Evolutionary conservation across 305 asterid genomes (phyloP).

Genomic region (Fraxinus angustifolia): DNA sequence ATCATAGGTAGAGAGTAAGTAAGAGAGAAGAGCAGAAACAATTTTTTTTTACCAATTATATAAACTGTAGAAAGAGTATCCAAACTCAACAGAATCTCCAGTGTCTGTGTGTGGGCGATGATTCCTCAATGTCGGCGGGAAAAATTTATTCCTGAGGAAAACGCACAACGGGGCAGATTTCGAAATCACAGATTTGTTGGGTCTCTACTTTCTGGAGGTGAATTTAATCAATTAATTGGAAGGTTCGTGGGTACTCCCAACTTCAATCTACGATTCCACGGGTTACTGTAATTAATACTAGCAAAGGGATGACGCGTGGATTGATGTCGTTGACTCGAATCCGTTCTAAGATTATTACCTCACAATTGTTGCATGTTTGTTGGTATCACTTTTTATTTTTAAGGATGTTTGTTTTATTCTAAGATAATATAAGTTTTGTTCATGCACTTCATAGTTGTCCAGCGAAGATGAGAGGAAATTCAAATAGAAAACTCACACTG

Average conservation of each 20-base stretch:
- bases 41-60: neutral
- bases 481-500: neutral
- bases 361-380: too few species aligned
- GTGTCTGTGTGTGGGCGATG: constrained; percentile 20
- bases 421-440: too few species aligned
- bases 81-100: neutral
- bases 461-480: neutral
- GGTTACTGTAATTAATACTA: too few species aligned
- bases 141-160: neutral
- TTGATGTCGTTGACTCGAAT: neutral
- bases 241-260: neutral
- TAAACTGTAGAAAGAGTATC: neutral
- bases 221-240: neutral
- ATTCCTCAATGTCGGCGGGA: constrained; percentile 11
- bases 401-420: neutral
- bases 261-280: too few species aligned
- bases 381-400: too few species aligned
- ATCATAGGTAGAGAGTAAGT: neutral
- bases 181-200: constrained; percentile 19
- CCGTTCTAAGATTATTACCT: neutral
- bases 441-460: neutral
- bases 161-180: neutral
- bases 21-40: neutral
- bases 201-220: neutral
- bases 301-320: neutral